Base-by-base conservation (phyloP, 208 protist species). In the Trypanosoma rangeli region DNA sequence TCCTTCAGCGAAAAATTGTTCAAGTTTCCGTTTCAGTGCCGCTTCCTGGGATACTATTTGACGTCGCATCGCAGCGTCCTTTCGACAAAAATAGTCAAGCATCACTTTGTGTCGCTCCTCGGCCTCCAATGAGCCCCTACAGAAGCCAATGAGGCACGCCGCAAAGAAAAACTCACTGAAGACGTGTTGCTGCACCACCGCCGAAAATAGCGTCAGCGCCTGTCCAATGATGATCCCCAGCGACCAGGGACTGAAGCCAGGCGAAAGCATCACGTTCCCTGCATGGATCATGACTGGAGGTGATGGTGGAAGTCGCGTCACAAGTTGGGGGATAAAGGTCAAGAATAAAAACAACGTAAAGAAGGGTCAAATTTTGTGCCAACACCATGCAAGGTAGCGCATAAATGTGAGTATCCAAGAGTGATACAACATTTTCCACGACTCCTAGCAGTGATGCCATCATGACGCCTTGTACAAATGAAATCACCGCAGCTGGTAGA, bases 161-260 rank as follows among this genome's bases (percentile, higher is more conserved):
- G 74, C 69, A 55, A 76, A 80, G 63, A 52, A 57, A 42, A 80
- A 80, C 31, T 80, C 74, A 56, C 65, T 75, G 58, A 75, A 80
- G 20, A 80, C 35, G 16, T 68, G 60, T 22, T 68, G 28, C 69
- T 80, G 61, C 22, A 80, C 24, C 5, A 80, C 39, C 5, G 69
- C 74, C 33, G 24, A 62, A 42, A 66, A 75, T 0, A 80, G 26
- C 0, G 71, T 55, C 8, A 75, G 35, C 31, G 58, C 46, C 46
- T 72, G 65, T 48, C 69, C 49, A 0, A 68, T 7, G 22, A 44
- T 26, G 39, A 52, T 54, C n/a, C 61, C 46, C 18, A 20, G 52
- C 5, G 66, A 26, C 74, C 74, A 79, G 44, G 50, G 52, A 37
- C 48, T 31, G 3, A 80, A 26, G 13, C 74, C 74, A 26, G 58